Evolutionary conservation across 2,329 filamentous ascomycete genomes (phyloP), one percentile per base, ranked within the genome.

Genomic region (Cercospora sp.): DNA sequence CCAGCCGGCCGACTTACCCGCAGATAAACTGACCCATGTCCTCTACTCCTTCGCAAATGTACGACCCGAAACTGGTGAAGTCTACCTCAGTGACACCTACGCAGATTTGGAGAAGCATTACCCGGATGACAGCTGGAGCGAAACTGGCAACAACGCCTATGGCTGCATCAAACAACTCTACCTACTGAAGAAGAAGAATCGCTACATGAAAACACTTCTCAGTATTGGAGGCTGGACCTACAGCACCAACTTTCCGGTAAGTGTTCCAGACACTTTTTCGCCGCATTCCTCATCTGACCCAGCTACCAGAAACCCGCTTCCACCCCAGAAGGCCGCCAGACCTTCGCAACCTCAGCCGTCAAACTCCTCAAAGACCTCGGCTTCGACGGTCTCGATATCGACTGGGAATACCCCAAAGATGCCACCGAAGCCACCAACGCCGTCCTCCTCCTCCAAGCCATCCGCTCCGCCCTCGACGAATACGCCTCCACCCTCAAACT

Each of bases 1-100:
- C 77, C 86, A 89, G n/a, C 93, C 94, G 0, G 90, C 95, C 76
- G 88, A 96, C 76, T 85, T 98, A 6, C 91, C 92, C 0, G 88
- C 86, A 3, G 87, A 93, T 65, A 90, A 92, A 63, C 86, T 97
- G 53, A 98, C 94, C 0, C 94, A 98, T 76, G 81, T 97, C 5
- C 87, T 97, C n/a, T 97, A 97, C 75, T 86, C 94, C 12, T 98
- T 98, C 80, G 94, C 92, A 76, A 96, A 97, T 77, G 87, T 97
- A 69, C 86, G 87, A 4, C 85, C 89, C 2, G 91, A 94, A 2
- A 88, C 86, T 28, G 94, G 94, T 60, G 92, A 96, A 80, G 93
- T 96, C 10, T 86, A 85, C 75, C 83, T 92, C 3, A 89, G 87
- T 1, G 91, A 95, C 74, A 81, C 83, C 1, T 93, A 86, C 77